phyloP scores from a whole-genome alignment of 2,329 filamentous ascomycete species.

The Sphaerulina vaccinii region DNA sequence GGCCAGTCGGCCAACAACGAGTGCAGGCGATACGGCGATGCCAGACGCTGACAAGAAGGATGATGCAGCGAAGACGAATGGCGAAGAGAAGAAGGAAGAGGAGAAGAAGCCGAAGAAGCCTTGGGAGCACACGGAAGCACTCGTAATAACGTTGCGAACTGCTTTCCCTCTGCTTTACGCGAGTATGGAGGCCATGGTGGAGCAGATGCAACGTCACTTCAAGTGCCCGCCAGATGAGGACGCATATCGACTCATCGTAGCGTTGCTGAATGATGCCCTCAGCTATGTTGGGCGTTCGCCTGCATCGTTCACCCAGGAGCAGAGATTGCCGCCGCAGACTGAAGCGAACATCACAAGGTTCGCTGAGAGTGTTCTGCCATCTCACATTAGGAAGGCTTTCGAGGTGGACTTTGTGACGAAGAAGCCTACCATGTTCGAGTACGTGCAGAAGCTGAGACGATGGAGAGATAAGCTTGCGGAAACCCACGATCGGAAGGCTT shows the following conservation, averaged over 20 bases:
- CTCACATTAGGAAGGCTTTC: conserved; percentile 93
- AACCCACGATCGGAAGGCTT: conserved; percentile 81
- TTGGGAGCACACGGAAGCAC: conserved; percentile 95
- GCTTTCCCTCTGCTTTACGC: conserved; percentile 92
- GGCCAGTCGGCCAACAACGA: conserved; percentile 39
- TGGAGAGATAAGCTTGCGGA: conserved; percentile 99
- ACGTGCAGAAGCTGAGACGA: conserved; percentile 91
- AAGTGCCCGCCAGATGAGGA: conserved; percentile 98
- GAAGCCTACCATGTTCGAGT: conserved; percentile 97
- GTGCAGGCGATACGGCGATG: conserved; percentile 41
- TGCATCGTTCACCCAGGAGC: conserved; percentile 80
- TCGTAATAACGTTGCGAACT: conserved; percentile 93
- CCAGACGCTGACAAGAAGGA: conserved; percentile 35
- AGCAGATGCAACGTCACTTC: conserved; percentile 98
- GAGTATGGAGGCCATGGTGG: conserved; percentile 99
- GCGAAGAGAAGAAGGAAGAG: conserved; percentile 40
- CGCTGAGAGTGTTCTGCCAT: conserved; percentile 89
- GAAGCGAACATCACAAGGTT: conserved; percentile 97
- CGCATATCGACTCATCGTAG: conserved; percentile 95
- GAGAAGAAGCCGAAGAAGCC: conserved; percentile 66
- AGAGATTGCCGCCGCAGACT: conserved; percentile 84
- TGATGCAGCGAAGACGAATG: conserved; percentile 42
- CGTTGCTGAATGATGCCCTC: conserved; percentile 89
- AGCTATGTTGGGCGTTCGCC: conserved; percentile 90
- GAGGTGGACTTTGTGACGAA: conserved; percentile 94